Percentiles rank a stretch among this genome's conserved stretches.
phyloP scores from a whole-genome alignment of 805 yeast species.

The Zygoascus flipseniorum region DNA sequence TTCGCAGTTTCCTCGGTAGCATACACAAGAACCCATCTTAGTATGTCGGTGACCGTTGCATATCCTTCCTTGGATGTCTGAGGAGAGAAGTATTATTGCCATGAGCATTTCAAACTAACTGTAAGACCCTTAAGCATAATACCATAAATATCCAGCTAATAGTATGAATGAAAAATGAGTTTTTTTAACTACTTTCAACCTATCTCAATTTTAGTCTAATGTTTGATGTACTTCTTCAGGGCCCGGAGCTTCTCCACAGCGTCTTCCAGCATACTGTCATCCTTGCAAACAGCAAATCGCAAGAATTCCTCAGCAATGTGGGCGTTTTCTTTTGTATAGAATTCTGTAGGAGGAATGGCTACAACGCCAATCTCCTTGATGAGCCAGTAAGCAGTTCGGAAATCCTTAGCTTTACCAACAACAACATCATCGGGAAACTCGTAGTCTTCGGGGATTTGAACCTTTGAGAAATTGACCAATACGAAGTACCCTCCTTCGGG shows the following conservation, averaged over 20 bases:
- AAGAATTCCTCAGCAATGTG: conserved; percentile 73
- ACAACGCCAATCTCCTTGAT: conserved; percentile 90
- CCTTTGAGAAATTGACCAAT: conserved; percentile 76
- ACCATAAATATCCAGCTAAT: no score
- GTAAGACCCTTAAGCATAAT: not conserved
- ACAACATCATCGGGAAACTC: conserved; percentile 62
- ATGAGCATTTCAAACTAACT: not conserved
- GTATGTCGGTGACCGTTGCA: conserved; percentile 35
- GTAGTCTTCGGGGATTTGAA: conserved; percentile 68
- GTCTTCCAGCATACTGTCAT: conserved; percentile 66
- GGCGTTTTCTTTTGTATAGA: conserved; percentile 63
- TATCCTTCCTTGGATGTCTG: conserved; percentile 38
- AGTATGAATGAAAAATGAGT: no score
- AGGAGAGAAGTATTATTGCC: conserved; percentile 8
- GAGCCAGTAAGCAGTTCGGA: conserved; percentile 85
- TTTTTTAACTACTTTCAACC: no score
- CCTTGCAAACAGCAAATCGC: conserved; percentile 95
- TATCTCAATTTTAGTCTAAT: conserved; percentile 2
- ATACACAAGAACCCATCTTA: conserved; percentile 29
- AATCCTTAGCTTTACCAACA: conserved; percentile 65
- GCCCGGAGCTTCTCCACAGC: conserved; percentile 71
- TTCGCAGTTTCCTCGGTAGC: conserved; percentile 40
- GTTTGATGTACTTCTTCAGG: conserved; percentile 52
- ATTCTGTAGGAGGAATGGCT: conserved; percentile 96
- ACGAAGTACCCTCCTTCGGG: conserved; percentile 94